Conservation (phyloP, 176 grass and related monocot genomes). For the Ensete ventricosum region DNA sequence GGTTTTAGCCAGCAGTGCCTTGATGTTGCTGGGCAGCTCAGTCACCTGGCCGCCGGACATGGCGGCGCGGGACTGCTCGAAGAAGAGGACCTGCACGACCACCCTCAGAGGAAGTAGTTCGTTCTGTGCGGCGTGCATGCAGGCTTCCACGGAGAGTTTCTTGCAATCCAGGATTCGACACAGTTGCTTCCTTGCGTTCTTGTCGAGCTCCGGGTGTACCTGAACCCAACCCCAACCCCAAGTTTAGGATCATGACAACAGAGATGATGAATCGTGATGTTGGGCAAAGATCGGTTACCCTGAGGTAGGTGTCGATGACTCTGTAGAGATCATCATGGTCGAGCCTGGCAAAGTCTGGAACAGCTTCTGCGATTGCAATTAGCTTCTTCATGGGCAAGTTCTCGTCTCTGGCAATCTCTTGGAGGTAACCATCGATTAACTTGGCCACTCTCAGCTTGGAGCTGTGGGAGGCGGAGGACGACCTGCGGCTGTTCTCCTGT, state of each 20-base stretch:
- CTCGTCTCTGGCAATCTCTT: slow-evolving; percentile 64
- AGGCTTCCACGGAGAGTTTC: slow-evolving; percentile 79
- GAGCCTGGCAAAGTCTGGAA: slow-evolving; percentile 56
- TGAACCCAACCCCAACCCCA: slow-evolving; percentile 7
- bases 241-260: too few species aligned
- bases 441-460: slow-evolving; percentile 57
- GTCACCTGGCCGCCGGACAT: slow-evolving; percentile 27
- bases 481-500: slow-evolving; percentile 42
- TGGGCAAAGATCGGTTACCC: slow-evolving; percentile 27
- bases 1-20: slow-evolving; percentile 53
- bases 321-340: slow-evolving; percentile 88
- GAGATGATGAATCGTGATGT: too few species aligned
- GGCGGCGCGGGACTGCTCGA: slow-evolving; percentile 73
- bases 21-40: slow-evolving; percentile 57
- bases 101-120: slow-evolving; percentile 76
- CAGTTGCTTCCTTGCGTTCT: slow-evolving; percentile 55
- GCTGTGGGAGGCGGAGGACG: slow-evolving; percentile 56
- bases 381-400: slow-evolving; percentile 73
- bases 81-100: slow-evolving; percentile 95
- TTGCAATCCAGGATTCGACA: slow-evolving; percentile 80
- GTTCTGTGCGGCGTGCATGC: slow-evolving; percentile 88
- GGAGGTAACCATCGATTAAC: slow-evolving; percentile 62
- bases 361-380: slow-evolving; percentile 68
- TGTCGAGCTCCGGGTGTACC: slow-evolving; percentile 73
- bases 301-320: slow-evolving; percentile 83